phyloP scores from a whole-genome alignment of 164 flowering plant species.

The Vitis cinerea region DNA sequence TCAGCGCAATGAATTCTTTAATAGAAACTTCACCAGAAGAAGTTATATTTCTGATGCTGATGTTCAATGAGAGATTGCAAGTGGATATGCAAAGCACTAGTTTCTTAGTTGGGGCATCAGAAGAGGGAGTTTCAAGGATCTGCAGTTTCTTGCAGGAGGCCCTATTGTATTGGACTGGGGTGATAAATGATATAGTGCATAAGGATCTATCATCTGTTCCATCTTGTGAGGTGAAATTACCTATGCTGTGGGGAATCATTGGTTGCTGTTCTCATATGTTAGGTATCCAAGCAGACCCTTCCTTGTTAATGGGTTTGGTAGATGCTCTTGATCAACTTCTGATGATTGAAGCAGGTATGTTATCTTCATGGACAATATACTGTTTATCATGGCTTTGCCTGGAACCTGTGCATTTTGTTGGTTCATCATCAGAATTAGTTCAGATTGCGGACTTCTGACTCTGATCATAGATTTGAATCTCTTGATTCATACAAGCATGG shows the following conservation, averaged over 20 bases:
- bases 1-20: slow-evolving; percentile 60
- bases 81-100: slow-evolving; percentile 16
- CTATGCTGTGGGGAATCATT: slow-evolving; percentile 71
- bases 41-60: slow-evolving; percentile 49
- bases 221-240: slow-evolving; percentile 37
- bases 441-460: too few species aligned
- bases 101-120: slow-evolving; percentile 30
- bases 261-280: slow-evolving; percentile 50
- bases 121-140: slow-evolving; percentile 29
- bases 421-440: neutral
- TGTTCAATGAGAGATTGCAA: slow-evolving; percentile 49
- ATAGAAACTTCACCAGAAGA: slow-evolving; percentile 55
- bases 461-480: too few species aligned
- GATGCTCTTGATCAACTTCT: slow-evolving; percentile 58
- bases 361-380: neutral
- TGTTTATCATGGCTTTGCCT: too few species aligned
- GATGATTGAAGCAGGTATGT: slow-evolving; percentile 43
- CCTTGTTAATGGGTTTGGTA: slow-evolving; percentile 50
- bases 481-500: too few species aligned
- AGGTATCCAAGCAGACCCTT: slow-evolving; percentile 26
- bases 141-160: slow-evolving; percentile 28
- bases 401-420: neutral
- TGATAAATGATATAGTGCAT: slow-evolving; percentile 27
- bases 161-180: slow-evolving; percentile 34
- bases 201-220: slow-evolving; percentile 20